phyloP scores from a whole-genome alignment of 371 early-diverging fungal genomes.

The Syncephalastrum contaminatum region DNA sequence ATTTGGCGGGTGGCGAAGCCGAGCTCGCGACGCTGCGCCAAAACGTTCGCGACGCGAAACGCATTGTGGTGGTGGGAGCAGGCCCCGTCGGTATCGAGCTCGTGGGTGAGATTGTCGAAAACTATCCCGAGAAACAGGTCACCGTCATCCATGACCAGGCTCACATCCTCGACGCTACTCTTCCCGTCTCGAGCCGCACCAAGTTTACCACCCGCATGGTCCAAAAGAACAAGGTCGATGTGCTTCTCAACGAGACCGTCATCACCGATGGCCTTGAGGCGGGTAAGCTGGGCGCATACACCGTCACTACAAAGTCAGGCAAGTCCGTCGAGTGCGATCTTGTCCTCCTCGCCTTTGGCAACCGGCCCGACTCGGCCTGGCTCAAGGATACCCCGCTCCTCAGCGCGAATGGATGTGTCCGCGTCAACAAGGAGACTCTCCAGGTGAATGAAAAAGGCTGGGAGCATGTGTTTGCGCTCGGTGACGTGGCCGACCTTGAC shows the following conservation, averaged over 20 bases:
- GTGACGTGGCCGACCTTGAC: slow-evolving; percentile 55
- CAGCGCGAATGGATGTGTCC: slow-evolving; percentile 18
- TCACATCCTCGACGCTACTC: slow-evolving; percentile 11
- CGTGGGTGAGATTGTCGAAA: slow-evolving; percentile 48
- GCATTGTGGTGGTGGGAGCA: slow-evolving; percentile 56
- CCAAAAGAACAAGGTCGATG: slow-evolving; percentile 32
- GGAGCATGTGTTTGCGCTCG: slow-evolving; percentile 55
- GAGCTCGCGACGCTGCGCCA: slow-evolving; percentile 28
- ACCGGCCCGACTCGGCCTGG: slow-evolving; percentile 26
- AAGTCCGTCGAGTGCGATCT: slow-evolving; percentile 44
- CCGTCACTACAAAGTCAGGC: slow-evolving; percentile 29
- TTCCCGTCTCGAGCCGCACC: slow-evolving; percentile 28
- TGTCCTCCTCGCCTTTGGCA: slow-evolving; percentile 52
- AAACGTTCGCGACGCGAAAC: slow-evolving; percentile 37
- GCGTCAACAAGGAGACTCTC: slow-evolving; percentile 51
- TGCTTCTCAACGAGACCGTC: slow-evolving; percentile 52
- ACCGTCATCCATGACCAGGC: slow-evolving; percentile 43
- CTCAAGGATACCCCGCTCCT: slow-evolving; percentile 20
- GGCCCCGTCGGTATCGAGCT: slow-evolving; percentile 59
- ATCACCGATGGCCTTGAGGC: slow-evolving; percentile 9
- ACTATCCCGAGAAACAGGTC: slow-evolving; percentile 44
- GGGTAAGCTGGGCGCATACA: slow-evolving; percentile 2
- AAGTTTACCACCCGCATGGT: slow-evolving; percentile 14
- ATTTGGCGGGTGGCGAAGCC: slow-evolving; percentile 21
- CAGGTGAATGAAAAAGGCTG: slow-evolving; percentile 46